Evolutionary conservation across 164 flowering plant species (phyloP).

Genomic region (Nelumbo lutea): DNA sequence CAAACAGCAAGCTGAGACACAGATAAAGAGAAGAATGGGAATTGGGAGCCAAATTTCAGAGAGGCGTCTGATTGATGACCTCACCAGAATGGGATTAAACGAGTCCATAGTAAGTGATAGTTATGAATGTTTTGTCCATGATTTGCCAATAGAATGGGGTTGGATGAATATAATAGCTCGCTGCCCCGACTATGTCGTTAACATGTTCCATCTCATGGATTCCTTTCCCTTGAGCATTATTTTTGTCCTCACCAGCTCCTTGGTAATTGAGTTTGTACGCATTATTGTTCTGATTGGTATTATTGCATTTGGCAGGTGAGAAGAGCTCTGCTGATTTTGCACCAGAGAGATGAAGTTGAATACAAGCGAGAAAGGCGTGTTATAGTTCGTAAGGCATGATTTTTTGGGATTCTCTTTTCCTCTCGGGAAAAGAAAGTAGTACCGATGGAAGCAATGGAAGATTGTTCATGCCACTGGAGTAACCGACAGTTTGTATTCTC

Average conservation of each 20-base stretch:
- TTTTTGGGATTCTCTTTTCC: background rate
- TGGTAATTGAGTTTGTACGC: background rate
- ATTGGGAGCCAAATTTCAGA: constrained; percentile 93
- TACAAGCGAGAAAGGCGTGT: constrained; percentile 87
- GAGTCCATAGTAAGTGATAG: constrained; percentile 71
- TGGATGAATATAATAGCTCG: background rate
- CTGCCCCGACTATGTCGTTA: background rate
- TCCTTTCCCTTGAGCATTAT: background rate
- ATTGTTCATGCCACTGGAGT: background rate
- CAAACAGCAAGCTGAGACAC: constrained; percentile 91
- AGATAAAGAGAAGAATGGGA: constrained; percentile 91
- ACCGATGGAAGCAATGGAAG: background rate
- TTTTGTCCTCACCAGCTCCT: background rate
- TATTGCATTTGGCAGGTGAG: constrained; percentile 54
- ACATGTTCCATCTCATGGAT: background rate
- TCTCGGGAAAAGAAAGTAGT: background rate
- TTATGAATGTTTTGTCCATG: background rate
- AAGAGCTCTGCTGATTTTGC: constrained; percentile 89
- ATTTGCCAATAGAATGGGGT: background rate
- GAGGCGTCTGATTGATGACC: constrained; percentile 84
- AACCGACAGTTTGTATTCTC: background rate
- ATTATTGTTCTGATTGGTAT: background rate
- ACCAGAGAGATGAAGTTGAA: constrained; percentile 95
- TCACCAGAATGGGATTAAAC: constrained; percentile 84
- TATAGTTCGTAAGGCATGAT: constrained; percentile 68